Conservation (phyloP, 805 yeast species). For the Candida oleophila region DNA sequence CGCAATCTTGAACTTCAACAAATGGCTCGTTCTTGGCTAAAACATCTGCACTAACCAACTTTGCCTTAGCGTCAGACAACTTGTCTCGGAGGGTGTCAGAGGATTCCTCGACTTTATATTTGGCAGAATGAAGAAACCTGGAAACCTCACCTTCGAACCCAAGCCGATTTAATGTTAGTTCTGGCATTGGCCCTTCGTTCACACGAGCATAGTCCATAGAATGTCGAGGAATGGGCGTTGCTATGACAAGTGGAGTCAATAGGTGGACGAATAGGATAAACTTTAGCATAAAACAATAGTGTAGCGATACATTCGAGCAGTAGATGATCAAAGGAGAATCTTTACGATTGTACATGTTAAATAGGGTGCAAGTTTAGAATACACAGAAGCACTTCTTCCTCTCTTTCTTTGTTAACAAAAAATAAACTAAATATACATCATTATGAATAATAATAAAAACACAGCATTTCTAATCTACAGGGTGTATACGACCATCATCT, state of each 20-base stretch:
- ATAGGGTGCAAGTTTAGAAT: too few relatives aligned
- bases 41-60: background rate
- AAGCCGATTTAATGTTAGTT: background rate
- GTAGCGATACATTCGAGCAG: too few relatives aligned
- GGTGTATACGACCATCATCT: conserved; percentile 29
- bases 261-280: background rate
- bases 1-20: background rate
- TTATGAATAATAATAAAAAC: background rate
- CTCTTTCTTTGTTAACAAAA: background rate
- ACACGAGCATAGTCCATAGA: background rate
- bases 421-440: background rate
- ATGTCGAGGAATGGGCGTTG: background rate
- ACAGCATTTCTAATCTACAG: conserved; percentile 5
- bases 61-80: conserved; percentile 1
- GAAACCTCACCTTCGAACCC: background rate
- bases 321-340: too few relatives aligned
- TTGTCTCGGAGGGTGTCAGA: background rate
- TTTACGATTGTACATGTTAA: too few relatives aligned
- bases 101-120: conserved; percentile 1
- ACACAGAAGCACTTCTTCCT: background rate
- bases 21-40: background rate
- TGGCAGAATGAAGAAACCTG: background rate
- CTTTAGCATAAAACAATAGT: too few relatives aligned
- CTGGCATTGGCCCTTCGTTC: background rate
- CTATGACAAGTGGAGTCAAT: background rate